A percentile compares a stretch with the other conserved stretches of the same genome.
Conservation (phyloP, 805 yeast genomes). For the Suhomyces emberorum region DNA sequence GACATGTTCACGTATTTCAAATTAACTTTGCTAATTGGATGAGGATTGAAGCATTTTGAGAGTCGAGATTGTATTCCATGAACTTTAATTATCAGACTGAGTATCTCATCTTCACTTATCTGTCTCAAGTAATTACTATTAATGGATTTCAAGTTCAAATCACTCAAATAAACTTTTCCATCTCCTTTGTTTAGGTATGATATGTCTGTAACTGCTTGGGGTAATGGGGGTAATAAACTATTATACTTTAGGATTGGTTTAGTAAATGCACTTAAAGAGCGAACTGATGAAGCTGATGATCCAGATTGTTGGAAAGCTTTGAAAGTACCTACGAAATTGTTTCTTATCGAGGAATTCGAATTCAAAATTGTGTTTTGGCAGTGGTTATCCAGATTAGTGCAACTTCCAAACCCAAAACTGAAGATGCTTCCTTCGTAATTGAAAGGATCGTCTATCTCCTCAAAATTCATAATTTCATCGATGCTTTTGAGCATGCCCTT, state of each 20-base stretch:
- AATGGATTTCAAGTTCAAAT: constrained; percentile 39
- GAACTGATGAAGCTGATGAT: constrained; percentile 22
- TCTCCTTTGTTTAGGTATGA: constrained; percentile 26
- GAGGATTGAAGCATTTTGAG: not conserved
- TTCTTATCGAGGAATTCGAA: constrained; percentile 1
- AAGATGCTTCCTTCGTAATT: constrained; percentile 3
- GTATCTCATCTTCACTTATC: constrained; percentile 32
- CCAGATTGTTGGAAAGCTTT: constrained; percentile 2
- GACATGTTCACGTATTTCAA: constrained; percentile 40
- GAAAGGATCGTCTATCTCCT: constrained; percentile 3
- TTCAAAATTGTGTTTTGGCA: not conserved
- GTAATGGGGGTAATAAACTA: constrained; percentile 37
- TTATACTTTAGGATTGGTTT: constrained; percentile 35
- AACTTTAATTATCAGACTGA: constrained; percentile 23
- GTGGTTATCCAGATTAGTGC: not conserved
- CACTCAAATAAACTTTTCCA: constrained; percentile 34
- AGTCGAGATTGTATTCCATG: constrained; percentile 16
- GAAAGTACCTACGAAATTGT: not conserved
- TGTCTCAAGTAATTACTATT: constrained; percentile 28
- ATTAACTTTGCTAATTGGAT: not conserved
- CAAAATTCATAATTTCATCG: constrained; percentile 19
- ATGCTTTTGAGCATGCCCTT: constrained; percentile 24
- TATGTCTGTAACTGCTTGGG: constrained; percentile 24
- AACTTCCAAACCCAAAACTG: not conserved
- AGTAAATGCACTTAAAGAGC: constrained; percentile 21